These are phyloP conservation scores for Aspergillus pseudonomiae DNA, from an alignment of 2,329 filamentous ascomycete species.

Conservation along the genomic window DNA sequence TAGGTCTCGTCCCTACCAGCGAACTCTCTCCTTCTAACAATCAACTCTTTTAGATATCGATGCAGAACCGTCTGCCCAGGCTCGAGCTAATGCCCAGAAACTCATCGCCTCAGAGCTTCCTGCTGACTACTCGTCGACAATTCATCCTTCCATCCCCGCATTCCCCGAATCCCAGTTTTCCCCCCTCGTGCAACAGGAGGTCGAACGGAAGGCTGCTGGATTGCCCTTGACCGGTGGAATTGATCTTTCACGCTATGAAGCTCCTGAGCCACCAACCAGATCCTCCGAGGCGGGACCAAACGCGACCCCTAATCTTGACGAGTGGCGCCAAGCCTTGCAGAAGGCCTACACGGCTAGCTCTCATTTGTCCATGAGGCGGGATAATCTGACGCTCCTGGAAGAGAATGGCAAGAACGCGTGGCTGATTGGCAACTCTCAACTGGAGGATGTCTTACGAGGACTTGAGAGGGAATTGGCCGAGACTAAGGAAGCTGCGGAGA, in stretches of 20 bases:
- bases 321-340: slow-evolving; percentile 56
- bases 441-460: slow-evolving; percentile 70
- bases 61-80: slow-evolving; percentile 61
- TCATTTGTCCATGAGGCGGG: slow-evolving; percentile 59
- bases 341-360: slow-evolving; percentile 61
- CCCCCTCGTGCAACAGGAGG: slow-evolving; percentile 67
- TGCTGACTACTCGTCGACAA: slow-evolving; percentile 49
- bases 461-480: slow-evolving; percentile 76
- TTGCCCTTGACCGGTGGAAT: slow-evolving; percentile 65
- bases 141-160: slow-evolving; percentile 63
- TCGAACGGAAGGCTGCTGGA: slow-evolving; percentile 66
- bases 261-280: slow-evolving; percentile 62
- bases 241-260: slow-evolving; percentile 82
- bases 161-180: slow-evolving; percentile 61
- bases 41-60: slow-evolving; percentile 71
- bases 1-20: slow-evolving; percentile 48
- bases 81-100: slow-evolving; percentile 67
- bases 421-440: slow-evolving; percentile 79
- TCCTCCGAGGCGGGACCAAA: slow-evolving; percentile 30
- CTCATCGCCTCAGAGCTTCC: slow-evolving; percentile 71
- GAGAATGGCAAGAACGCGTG: slow-evolving; percentile 86
- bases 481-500: slow-evolving; percentile 70
- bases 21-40: slow-evolving; percentile 17
- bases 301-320: slow-evolving; percentile 38
- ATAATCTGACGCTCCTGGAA: slow-evolving; percentile 74